These are phyloP conservation scores for Naegleria lovaniensis DNA, from an alignment of 208 protist genomes.

Conservation along the genomic window DNA sequence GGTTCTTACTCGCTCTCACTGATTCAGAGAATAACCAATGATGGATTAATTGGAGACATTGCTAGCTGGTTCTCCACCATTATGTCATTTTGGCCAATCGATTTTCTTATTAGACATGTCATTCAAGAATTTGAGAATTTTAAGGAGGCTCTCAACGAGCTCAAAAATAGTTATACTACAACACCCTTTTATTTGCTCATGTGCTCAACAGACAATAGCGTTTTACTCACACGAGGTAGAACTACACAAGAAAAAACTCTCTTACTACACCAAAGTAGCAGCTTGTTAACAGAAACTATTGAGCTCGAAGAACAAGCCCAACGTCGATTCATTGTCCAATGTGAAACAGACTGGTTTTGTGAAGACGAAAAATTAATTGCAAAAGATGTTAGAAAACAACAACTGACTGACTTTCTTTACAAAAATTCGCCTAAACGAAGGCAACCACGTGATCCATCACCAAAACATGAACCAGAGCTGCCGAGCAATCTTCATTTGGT, in stretches of 20 bases:
- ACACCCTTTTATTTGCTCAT: neutral
- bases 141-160: neutral
- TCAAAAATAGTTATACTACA: neutral
- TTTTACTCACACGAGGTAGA: neutral
- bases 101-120: neutral
- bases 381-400: neutral
- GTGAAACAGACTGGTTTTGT: neutral
- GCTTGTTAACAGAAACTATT: neutral
- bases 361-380: neutral
- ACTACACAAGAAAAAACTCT: neutral
- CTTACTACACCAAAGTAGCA: neutral
- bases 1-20: neutral
- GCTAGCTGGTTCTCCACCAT: neutral
- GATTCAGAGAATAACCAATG: neutral
- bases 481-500: neutral
- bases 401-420: neutral
- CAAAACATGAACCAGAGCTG: neutral
- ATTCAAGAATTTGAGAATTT: neutral
- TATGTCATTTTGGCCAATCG: neutral
- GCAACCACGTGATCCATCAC: no score
- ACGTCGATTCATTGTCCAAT: neutral
- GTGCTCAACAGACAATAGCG: neutral
- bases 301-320: neutral
- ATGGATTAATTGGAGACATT: neutral
- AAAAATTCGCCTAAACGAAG: neutral